Conservation (phyloP, 306 rosid species). For the Alnus rubra region DNA sequence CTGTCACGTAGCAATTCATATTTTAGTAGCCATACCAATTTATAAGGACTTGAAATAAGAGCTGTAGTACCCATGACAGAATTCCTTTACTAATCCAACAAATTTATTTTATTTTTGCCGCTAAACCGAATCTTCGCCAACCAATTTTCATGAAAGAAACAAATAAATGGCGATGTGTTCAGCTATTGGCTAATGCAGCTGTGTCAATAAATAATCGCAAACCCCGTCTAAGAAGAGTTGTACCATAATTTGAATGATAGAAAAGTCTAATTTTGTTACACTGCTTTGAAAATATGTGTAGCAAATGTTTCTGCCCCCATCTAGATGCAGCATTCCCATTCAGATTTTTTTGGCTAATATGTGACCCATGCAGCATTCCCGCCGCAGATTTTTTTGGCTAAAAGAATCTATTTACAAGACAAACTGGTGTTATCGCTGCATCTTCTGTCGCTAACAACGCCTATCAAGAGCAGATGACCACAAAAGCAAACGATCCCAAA, state of each 20-base stretch:
- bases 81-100: not conserved
- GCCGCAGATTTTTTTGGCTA: not conserved
- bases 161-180: not conserved
- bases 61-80: too few species aligned
- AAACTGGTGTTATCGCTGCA: not conserved
- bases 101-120: not conserved
- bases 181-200: not conserved
- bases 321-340: not conserved
- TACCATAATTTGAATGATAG: not conserved
- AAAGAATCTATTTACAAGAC: not conserved
- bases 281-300: not conserved
- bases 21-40: too few species aligned
- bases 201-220: not conserved
- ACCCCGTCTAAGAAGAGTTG: not conserved
- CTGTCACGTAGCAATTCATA: too few species aligned
- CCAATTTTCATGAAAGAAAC: too few species aligned
- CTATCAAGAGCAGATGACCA: not conserved
- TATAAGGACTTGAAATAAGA: too few species aligned
- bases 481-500: slow-evolving; percentile 1
- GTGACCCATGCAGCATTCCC: not conserved
- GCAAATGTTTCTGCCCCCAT: not conserved
- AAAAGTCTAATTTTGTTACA: not conserved
- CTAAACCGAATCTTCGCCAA: not conserved
- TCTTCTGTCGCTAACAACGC: too few species aligned
- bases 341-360: not conserved